phyloP scores from a whole-genome alignment of 768 basidiomycete species.

The Psilocybe sp. region DNA sequence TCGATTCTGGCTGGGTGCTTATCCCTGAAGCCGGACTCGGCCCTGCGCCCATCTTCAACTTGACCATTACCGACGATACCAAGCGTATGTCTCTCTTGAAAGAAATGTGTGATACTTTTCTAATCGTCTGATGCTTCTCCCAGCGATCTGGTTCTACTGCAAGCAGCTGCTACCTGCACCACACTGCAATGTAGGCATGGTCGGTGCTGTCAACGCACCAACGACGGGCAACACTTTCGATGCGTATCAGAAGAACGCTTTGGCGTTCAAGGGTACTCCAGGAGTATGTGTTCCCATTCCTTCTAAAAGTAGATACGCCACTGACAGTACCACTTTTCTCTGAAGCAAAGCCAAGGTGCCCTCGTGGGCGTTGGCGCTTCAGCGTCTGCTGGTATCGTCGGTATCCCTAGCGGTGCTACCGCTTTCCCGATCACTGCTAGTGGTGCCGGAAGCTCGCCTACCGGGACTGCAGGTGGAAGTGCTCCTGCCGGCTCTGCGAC shows the following conservation, averaged over 20 bases:
- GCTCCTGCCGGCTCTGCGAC: too few species aligned
- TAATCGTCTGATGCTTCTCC: conserved; percentile 5
- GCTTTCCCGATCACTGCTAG: conserved; percentile 7
- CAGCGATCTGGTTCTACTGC: conserved; percentile 62
- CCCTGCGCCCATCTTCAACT: conserved; percentile 38
- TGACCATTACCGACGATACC: conserved; percentile 47
- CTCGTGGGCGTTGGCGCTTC: conserved; percentile 47
- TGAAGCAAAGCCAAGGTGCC: conserved; percentile 37
- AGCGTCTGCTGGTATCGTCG: conserved; percentile 42
- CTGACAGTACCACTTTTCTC: neutral
- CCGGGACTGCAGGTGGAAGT: too few species aligned
- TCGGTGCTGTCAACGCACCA: conserved; percentile 53
- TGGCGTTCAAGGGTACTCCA: conserved; percentile 20
- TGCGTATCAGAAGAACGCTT: conserved; percentile 32
- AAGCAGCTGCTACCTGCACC: conserved; percentile 37
- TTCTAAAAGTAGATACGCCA: neutral
- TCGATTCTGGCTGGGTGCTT: conserved; percentile 52
- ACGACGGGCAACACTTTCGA: conserved; percentile 39
- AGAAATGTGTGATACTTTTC: conserved; percentile 16
- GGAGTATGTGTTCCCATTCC: conserved; percentile 27
- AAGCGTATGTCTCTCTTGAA: conserved; percentile 33
- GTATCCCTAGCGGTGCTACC: conserved; percentile 30
- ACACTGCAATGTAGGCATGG: conserved; percentile 46
- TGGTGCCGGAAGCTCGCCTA: too few species aligned
- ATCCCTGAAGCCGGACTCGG: conserved; percentile 26